Percentiles rank a stretch among this genome's conserved stretches.
phyloP scores from a whole-genome alignment of 2,329 filamentous ascomycete species.

The Metarhizium brunneum region DNA sequence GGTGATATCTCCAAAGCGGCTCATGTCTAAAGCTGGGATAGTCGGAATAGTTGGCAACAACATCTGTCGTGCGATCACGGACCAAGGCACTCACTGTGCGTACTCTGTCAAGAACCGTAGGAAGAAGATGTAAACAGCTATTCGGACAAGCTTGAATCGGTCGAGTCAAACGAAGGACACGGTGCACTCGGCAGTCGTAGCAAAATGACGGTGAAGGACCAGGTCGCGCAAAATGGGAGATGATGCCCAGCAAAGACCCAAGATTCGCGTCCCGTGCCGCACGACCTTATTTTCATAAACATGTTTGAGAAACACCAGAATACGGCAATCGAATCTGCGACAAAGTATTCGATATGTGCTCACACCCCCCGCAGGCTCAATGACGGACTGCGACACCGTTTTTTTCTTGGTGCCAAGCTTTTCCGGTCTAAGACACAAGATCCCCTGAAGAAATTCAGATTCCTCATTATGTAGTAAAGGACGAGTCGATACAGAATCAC shows the following conservation, averaged over 20 bases:
- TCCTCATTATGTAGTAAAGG: background rate
- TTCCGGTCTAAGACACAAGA: background rate
- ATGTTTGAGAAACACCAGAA: background rate
- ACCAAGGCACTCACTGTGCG: background rate
- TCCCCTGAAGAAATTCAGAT: background rate
- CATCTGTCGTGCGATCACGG: background rate
- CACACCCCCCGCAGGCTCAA: too few relatives aligned
- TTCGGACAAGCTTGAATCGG: background rate
- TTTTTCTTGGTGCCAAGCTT: too few relatives aligned
- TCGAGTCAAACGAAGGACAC: background rate
- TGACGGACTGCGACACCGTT: background rate
- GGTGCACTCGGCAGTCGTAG: background rate
- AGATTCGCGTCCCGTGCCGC: background rate
- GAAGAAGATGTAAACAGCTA: background rate
- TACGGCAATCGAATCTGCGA: background rate
- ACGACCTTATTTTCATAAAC: background rate
- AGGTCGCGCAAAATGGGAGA: background rate
- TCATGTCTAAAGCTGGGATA: background rate
- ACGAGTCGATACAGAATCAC: background rate
- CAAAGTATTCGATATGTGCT: too few relatives aligned
- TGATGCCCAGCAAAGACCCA: background rate
- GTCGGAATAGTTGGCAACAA: background rate
- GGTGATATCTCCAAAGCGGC: background rate
- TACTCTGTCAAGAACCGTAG: background rate
- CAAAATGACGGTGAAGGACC: background rate